A percentile compares a stretch with the other conserved stretches of the same genome.
Conservation (phyloP, 1,284 basidiomycete genomes). For the Rhodotorula sp. region DNA sequence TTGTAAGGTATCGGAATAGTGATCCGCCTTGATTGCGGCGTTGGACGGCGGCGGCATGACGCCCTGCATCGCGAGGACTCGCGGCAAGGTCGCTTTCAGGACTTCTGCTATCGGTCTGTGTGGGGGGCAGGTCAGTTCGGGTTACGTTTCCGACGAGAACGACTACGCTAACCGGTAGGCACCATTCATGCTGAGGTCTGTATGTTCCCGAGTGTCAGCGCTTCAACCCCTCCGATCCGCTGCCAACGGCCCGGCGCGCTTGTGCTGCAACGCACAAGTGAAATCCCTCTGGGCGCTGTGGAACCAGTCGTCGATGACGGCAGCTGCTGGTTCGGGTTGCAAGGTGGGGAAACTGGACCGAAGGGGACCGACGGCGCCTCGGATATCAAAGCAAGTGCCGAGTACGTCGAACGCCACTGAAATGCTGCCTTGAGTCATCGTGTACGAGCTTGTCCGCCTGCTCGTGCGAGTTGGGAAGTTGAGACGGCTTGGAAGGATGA, state of each 20-base stretch:
- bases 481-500: too few relatives aligned
- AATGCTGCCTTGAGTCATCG: not conserved
- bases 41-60: constrained; percentile 7
- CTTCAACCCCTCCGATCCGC: too few relatives aligned
- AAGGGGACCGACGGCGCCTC: constrained; percentile 4
- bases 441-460: too few relatives aligned
- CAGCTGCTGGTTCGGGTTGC: not conserved
- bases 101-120: constrained; percentile 32
- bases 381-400: constrained; percentile 32
- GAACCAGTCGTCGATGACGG: constrained; percentile 34
- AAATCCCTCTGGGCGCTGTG: constrained; percentile 34
- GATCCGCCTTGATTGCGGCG: not conserved
- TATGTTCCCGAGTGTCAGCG: too few relatives aligned
- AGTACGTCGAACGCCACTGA: constrained; percentile 34
- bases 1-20: not conserved
- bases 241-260: too few relatives aligned
- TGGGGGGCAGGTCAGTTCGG: too few relatives aligned
- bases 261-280: constrained; percentile 16
- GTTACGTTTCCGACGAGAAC: too few relatives aligned
- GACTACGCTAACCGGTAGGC: constrained; percentile 15
- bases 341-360: constrained; percentile 8
- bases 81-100: constrained; percentile 23
- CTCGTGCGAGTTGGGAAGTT: too few relatives aligned
- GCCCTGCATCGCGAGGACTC: constrained; percentile 19
- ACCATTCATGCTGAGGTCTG: constrained; percentile 33